Evolutionary conservation across 805 yeast genomes (phyloP), one percentile per base, ranked within the genome.

Genomic region (Yarrowia hollandica): DNA sequence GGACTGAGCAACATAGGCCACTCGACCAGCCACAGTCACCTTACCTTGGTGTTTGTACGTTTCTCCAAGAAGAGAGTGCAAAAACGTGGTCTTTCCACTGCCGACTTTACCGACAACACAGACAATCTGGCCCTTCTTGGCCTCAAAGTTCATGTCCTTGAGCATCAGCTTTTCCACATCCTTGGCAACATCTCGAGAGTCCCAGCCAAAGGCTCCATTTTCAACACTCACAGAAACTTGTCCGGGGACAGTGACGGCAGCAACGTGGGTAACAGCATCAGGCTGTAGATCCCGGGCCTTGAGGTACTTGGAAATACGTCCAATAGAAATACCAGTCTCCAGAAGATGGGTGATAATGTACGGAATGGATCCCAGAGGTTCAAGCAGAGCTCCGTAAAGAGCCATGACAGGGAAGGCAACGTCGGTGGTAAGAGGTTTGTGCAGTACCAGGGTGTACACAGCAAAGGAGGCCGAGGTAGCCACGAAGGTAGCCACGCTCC

Each of bases 401-500:
- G 83, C 72, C 64, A 81, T 72, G 2, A 83, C 81, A 1, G 85
- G 86, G 75, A 83, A 83, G 5, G 94, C 97, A 63, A 91, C 78
- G 65, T 94, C 98, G 1, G 97, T 87, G 1, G 92, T 80, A 68
- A 94, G 79, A 30, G 96, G 90, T 52, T 72, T 76, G 61, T 79
- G 80, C 59, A 83, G 79, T 31, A 82, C 72, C 58, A 79, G 76
- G 21, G 86, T 84, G 69, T 85, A 95, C 14, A 85, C 77, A 2
- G 87, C 96, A 76, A 94, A 94, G 0, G 98, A 91, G 1, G 88
- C 81, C 69, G 95, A 86, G 50, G 95, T 85, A 26, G 95, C 97
- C 64, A 92, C 74, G 67, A 86, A 88, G 23, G 99, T 98, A 31
- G 96, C 88, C 65, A 88, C 78, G 60, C 81, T 84, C 84, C 95